phyloP scores from a whole-genome alignment of 2,329 filamentous ascomycete genomes.

The Xylaria sp. region DNA sequence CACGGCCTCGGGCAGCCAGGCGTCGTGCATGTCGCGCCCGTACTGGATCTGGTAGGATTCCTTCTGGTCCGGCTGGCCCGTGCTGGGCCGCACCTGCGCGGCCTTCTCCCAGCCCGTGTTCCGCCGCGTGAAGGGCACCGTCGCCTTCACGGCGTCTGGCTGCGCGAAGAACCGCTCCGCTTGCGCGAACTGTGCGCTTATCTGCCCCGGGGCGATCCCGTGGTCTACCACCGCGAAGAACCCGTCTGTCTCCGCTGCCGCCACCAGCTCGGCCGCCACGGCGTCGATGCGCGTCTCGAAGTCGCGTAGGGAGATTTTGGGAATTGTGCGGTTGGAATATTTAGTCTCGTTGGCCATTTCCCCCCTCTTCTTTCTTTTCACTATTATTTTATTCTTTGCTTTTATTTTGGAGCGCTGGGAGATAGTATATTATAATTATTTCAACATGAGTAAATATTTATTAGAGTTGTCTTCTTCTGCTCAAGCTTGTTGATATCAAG shows the following conservation, averaged over 20 bases:
- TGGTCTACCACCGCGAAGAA: constrained; percentile 69
- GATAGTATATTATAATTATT: no score
- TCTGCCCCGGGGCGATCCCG: constrained; percentile 59
- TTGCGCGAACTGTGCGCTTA: constrained; percentile 62
- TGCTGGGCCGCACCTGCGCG: constrained; percentile 67
- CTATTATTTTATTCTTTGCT: no score
- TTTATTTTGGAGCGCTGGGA: no score
- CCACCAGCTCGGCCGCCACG: constrained; percentile 62
- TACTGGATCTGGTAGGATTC: constrained; percentile 73
- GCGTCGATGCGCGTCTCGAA: constrained; percentile 63
- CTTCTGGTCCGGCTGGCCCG: constrained; percentile 67
- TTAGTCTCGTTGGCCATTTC: constrained; percentile 48
- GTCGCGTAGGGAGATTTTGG: constrained; percentile 63
- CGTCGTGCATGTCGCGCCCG: constrained; percentile 61
- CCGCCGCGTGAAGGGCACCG: constrained; percentile 63
- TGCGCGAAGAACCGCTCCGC: constrained; percentile 66
- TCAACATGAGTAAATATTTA: no score
- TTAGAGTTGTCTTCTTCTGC: neutral
- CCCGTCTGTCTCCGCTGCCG: constrained; percentile 67
- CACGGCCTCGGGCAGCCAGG: constrained; percentile 61
- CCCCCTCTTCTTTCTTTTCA: constrained; percentile 21
- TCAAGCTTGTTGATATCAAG: neutral
- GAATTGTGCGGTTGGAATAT: constrained; percentile 57
- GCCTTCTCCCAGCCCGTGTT: constrained; percentile 72
- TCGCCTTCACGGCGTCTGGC: constrained; percentile 61